phyloP scores from a whole-genome alignment of 2,329 filamentous ascomycete genomes.

The Neonectria punicea region DNA sequence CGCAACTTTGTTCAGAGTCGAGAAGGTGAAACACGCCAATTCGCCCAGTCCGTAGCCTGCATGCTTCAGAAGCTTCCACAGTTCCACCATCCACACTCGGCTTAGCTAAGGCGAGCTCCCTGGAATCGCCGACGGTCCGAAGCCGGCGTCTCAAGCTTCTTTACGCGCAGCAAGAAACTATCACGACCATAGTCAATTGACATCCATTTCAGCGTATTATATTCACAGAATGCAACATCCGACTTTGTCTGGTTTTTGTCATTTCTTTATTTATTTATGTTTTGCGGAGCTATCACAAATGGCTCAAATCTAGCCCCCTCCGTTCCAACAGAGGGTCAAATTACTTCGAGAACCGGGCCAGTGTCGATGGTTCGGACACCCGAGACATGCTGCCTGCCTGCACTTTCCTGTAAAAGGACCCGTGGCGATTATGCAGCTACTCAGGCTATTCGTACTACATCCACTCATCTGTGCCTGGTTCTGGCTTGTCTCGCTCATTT shows the following conservation, averaged over 20 bases:
- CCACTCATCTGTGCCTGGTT: background rate
- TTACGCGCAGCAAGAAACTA: background rate
- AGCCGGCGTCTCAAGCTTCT: background rate
- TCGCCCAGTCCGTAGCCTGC: background rate
- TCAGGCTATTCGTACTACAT: conserved; percentile 30
- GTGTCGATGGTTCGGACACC: conserved; percentile 29
- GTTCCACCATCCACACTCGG: background rate
- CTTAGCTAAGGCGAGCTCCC: conserved; percentile 8
- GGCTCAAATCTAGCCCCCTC: conserved; percentile 27
- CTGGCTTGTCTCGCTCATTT: conserved; percentile 28
- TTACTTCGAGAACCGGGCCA: conserved; percentile 1
- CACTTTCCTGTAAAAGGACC: background rate
- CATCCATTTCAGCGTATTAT: background rate
- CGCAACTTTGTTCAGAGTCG: background rate
- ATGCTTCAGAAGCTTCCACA: background rate
- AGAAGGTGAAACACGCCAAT: background rate
- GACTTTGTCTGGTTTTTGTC: conserved; percentile 20
- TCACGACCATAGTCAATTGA: conserved; percentile 4
- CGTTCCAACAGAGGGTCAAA: conserved; percentile 3
- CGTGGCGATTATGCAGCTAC: conserved; percentile 8
- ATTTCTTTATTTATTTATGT: conserved; percentile 42
- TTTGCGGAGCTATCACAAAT: conserved; percentile 31
- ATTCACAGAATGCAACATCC: background rate
- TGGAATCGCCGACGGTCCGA: conserved; percentile 4
- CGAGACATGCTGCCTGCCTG: background rate